phyloP scores from a whole-genome alignment of 2,329 filamentous ascomycete species.

The Drechslerella coelobrocha region DNA sequence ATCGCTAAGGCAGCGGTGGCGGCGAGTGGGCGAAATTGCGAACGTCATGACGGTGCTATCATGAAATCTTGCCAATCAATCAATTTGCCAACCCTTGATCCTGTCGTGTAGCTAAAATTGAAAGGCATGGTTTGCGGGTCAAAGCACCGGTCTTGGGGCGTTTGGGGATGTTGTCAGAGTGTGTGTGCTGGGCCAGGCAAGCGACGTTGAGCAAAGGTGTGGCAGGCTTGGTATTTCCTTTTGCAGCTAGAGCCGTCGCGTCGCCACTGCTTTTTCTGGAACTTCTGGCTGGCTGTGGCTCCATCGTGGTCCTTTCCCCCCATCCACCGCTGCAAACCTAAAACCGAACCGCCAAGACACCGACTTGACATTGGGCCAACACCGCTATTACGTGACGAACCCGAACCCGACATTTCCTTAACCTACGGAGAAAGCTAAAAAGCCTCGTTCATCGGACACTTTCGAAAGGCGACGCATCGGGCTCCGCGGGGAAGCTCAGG shows the following conservation, averaged over 20 bases:
- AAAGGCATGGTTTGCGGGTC: constrained; percentile 1
- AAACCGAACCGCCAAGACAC: background rate
- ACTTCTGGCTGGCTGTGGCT: background rate
- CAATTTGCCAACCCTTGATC: background rate
- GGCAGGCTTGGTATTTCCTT: background rate
- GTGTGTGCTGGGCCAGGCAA: background rate
- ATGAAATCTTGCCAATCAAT: background rate
- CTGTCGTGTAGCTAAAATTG: constrained; percentile 4
- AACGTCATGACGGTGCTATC: background rate
- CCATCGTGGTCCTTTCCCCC: too few species aligned
- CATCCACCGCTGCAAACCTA: background rate
- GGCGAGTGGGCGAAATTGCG: background rate
- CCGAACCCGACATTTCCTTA: background rate
- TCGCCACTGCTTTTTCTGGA: constrained; percentile 3
- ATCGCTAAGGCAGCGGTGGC: background rate
- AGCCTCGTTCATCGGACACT: background rate
- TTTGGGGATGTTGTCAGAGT: background rate
- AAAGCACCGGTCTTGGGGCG: background rate
- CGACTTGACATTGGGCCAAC: background rate
- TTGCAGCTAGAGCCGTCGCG: constrained; percentile 8
- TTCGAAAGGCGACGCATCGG: too few species aligned
- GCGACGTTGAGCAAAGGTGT: background rate
- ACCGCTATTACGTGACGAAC: background rate
- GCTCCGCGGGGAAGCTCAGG: too few species aligned
- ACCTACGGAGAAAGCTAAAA: too few species aligned